phyloP scores from a whole-genome alignment of 2,329 filamentous ascomycete species.

The Lecanicillium sp. region DNA sequence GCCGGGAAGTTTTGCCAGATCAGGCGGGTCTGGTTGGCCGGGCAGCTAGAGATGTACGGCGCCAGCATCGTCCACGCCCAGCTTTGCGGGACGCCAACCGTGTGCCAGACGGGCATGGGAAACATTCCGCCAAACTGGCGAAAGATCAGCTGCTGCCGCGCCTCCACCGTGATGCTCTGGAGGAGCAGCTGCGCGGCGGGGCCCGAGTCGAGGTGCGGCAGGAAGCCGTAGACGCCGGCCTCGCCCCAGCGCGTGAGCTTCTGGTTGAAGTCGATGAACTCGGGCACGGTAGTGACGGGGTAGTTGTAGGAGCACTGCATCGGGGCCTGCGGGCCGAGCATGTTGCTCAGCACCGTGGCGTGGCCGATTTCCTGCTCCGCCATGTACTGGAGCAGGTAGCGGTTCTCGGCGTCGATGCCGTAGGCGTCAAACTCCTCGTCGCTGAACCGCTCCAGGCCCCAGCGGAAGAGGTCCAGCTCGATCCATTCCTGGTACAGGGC shows the following conservation, averaged over 20 bases:
- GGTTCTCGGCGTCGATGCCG: conserved; percentile 63
- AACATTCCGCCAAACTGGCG: conserved; percentile 75
- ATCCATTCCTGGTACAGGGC: conserved; percentile 80
- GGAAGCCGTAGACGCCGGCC: conserved; percentile 57
- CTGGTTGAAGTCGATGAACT: conserved; percentile 79
- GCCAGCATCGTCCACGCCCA: conserved; percentile 81
- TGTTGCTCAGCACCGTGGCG: conserved; percentile 69
- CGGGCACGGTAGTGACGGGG: conserved; percentile 65
- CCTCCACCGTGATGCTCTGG: conserved; percentile 72
- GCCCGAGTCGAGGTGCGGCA: conserved; percentile 69
- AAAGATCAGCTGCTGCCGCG: conserved; percentile 79
- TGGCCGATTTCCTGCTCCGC: conserved; percentile 70
- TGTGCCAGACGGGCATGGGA: conserved; percentile 80
- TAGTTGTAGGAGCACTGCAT: conserved; percentile 78
- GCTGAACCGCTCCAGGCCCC: conserved; percentile 64
- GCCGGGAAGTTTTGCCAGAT: conserved; percentile 81
- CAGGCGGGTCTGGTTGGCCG: conserved; percentile 60
- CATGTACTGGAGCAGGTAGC: conserved; percentile 70
- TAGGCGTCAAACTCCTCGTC: conserved; percentile 62
- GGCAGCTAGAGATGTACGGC: conserved; percentile 74
- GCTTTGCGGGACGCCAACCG: conserved; percentile 71
- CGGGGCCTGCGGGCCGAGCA: conserved; percentile 65
- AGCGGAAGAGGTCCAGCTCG: conserved; percentile 76
- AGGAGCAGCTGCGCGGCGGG: conserved; percentile 67
- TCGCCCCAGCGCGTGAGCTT: conserved; percentile 80